A percentile compares a stretch with the other conserved stretches of the same genome.
Conservation (phyloP, 768 basidiomycete species). For the Boletus huronensis region DNA sequence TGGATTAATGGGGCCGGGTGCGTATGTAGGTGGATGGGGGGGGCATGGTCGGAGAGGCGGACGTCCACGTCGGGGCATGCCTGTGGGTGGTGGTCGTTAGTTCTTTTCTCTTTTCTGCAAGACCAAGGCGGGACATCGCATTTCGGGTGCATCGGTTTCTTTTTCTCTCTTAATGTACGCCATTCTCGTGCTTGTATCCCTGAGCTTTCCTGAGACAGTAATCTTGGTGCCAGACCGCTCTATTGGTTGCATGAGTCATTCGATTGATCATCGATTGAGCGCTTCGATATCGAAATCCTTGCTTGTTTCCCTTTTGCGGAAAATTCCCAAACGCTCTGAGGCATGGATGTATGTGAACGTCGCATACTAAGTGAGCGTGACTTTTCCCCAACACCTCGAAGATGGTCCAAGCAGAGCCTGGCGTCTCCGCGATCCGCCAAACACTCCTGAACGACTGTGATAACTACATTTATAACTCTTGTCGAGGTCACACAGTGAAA, state of each 20-base stretch:
- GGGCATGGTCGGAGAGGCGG: conserved; percentile 56
- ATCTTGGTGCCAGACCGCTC: background rate
- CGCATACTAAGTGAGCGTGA: too few relatives aligned
- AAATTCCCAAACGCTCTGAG: too few relatives aligned
- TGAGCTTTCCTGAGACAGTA: background rate
- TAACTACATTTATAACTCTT: background rate
- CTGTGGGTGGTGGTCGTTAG: conserved; percentile 24
- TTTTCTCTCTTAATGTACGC: conserved; percentile 6
- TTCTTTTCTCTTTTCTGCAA: background rate
- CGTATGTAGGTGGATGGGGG: conserved; percentile 77
- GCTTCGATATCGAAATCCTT: background rate
- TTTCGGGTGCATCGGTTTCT: background rate
- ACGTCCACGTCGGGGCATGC: conserved; percentile 35
- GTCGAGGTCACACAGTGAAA: too few relatives aligned
- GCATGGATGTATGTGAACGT: too few relatives aligned
- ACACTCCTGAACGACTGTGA: background rate
- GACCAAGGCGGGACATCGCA: background rate
- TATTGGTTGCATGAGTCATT: background rate
- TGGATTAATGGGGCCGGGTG: conserved; percentile 73
- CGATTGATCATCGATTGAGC: background rate
- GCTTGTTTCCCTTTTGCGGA: background rate
- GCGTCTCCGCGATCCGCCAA: background rate
- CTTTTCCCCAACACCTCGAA: background rate
- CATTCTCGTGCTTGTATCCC: conserved; percentile 14
- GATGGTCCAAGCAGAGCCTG: background rate